Base-by-base conservation (phyloP, 805 yeast genomes). In the Candida anglica region DNA sequence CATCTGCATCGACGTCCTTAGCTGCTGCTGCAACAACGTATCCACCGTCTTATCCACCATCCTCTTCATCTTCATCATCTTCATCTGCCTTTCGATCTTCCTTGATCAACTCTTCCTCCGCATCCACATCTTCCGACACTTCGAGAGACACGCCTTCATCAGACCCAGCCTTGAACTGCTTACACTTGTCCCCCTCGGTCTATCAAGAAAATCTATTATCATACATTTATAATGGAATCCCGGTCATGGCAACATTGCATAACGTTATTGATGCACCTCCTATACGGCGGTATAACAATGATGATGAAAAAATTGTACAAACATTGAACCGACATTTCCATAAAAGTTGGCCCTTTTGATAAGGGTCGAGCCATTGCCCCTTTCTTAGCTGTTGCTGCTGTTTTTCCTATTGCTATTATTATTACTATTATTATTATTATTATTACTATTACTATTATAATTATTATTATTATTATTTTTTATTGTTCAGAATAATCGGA, bases 81-180 rank as follows among this genome's bases (percentile, higher is more conserved):
- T 15, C 30, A n/a, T 4, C 19, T 14, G 30, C 16, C 20, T 27
- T 20, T 27, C 27, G 15, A 15, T 6, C 27, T 6, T 6, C 11
- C n/a, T 24, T 15, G 21, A 13, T 27, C 4, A 42, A 36, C 27
- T 11, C 19, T 10, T 25, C 20, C 8, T n/a, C 27, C 3, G 34
- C 37, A 3, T 25, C 18, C 6, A 14, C 13, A 10, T 16, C 11
- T 27, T 19, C 7, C 15, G 13, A n/a, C 10, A 11, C 7, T 9
- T 11, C 25, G 27, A 6, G 27, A 33, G 7, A 41, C 43, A 5
- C 37, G 3, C 66, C 66, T 1, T 41, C 53, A 4, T 33, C 37
- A n/a, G 63, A 59, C 31, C 52, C 60, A 1, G 17, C 28, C 3
- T 39, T 59, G 13, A 46, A 40, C 26, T 38, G 44, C 28, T 43